Evolutionary conservation across 2,329 filamentous ascomycete genomes (phyloP).

Genomic region (Venturia carpophila): DNA sequence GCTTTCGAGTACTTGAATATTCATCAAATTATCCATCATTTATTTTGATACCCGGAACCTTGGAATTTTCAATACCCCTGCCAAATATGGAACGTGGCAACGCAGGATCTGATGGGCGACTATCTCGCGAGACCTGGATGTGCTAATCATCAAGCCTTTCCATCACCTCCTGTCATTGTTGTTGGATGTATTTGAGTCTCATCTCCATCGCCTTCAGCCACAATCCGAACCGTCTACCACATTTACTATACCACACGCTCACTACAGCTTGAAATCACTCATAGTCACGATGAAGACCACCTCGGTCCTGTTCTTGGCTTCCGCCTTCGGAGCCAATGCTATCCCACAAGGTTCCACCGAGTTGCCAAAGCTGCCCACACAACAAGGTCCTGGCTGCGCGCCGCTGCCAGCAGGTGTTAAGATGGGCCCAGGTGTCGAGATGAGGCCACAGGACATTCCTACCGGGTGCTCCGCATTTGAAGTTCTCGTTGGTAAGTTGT

Average conservation of each 20-base stretch:
- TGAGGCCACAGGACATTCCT: conserved; percentile 15
- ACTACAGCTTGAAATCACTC: neutral
- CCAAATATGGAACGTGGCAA: neutral
- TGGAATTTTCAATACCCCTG: neutral
- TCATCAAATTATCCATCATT: neutral
- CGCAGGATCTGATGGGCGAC: neutral
- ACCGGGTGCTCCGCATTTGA: conserved; percentile 16
- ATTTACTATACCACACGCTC: neutral
- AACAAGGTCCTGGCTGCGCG: neutral
- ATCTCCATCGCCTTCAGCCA: no score
- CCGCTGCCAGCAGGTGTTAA: neutral
- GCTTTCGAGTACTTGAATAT: neutral
- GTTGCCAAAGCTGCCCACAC: neutral
- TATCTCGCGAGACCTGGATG: neutral
- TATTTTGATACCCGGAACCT: neutral
- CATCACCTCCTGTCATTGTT: neutral
- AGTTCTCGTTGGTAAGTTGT: conserved; percentile 16
- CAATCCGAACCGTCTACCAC: neutral
- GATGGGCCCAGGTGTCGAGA: conserved; percentile 4
- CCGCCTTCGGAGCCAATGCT: neutral
- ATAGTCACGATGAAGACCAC: neutral
- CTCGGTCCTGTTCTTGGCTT: neutral
- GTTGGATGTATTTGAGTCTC: no score
- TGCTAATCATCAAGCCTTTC: neutral
- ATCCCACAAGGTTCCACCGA: neutral